Evolutionary conservation across 257 asterid genomes (phyloP), one percentile per base, ranked within the genome.

Genomic region (Penstemon newberryi): DNA sequence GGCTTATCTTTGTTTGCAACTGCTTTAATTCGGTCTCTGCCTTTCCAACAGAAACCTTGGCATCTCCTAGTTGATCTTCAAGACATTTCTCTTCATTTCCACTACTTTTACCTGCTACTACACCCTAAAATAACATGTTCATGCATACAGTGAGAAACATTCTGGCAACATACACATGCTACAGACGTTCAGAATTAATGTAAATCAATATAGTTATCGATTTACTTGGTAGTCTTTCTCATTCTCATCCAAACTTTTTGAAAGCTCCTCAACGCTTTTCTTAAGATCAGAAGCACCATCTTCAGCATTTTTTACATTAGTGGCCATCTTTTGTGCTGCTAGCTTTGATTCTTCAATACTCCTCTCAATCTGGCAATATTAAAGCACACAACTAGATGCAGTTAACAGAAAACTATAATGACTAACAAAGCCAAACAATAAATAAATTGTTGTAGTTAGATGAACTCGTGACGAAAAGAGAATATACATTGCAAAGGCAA

Each of bases 71-170:
- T 82, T 94, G 99, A 78, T 91, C 99, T 80, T 94, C 97, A 62
- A 94, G 96, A 79, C 99, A 94, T 75, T 94, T 94, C 77, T 94
- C 99, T 76, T 94, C 99, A 82, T 83, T 79, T 74, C 96, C 99
- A 73, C 84, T 94, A 79, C 96, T 81, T 80, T 91, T 94, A 45
- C 99, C 99, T 9, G 96, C 97, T 79, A 91, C 73, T 42, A 94
- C 95, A 59, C 97, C 99, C 99, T 94, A 74, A 46, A 84, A 63
- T 43, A 37, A 51, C 41, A 46, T 37, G 63, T 60, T 7, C 50
- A 50, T 5, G 13, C 41, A 64, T 41, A 66, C 38, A 56, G 41
- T 66, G 63, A 60, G 41, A 66, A 50, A 47, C 67, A 43, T 7
- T 61, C 25, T 42, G 40, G 56, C 11, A 37, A 63, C 70, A 66